These are phyloP conservation scores for Paracorniculantispora psalliotae DNA, from an alignment of 2,329 filamentous ascomycete genomes.

Conservation along the genomic window DNA sequence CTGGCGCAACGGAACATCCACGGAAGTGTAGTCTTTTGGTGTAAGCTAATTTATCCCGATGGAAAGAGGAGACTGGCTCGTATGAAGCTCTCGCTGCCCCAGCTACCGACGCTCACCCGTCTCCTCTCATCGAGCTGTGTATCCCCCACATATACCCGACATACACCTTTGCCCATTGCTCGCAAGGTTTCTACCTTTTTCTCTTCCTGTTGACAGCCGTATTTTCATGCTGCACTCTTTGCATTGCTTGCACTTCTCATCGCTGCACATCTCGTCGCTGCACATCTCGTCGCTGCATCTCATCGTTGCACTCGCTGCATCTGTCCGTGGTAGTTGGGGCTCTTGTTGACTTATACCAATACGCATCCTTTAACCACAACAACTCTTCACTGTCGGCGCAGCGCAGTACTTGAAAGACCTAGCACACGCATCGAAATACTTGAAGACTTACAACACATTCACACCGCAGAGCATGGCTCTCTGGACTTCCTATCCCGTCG, in stretches of 20 bases:
- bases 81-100: constrained; percentile 7
- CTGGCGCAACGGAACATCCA: not conserved
- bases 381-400: not conserved
- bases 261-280: not conserved
- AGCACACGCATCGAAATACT: not conserved
- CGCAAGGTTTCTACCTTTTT: not conserved
- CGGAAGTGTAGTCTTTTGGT: not conserved
- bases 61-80: not conserved
- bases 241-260: not conserved
- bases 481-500: constrained; percentile 32
- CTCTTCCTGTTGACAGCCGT: not conserved
- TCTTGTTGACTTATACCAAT: not conserved
- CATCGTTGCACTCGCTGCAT: not conserved
- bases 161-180: constrained; percentile 5
- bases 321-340: no score
- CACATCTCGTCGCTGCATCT: no score
- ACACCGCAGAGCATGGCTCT: constrained; percentile 27
- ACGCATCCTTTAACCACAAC: not conserved
- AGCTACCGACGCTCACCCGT: constrained; percentile 4
- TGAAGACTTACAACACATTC: not conserved
- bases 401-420: not conserved
- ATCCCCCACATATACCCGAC: constrained; percentile 13
- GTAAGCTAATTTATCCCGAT: not conserved
- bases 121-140: not conserved
- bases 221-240: not conserved